A percentile compares a stretch with the other conserved stretches of the same genome.
These are phyloP conservation scores for Lactarius vividus DNA, from an alignment of 768 basidiomycete species.

Conservation along the genomic window DNA sequence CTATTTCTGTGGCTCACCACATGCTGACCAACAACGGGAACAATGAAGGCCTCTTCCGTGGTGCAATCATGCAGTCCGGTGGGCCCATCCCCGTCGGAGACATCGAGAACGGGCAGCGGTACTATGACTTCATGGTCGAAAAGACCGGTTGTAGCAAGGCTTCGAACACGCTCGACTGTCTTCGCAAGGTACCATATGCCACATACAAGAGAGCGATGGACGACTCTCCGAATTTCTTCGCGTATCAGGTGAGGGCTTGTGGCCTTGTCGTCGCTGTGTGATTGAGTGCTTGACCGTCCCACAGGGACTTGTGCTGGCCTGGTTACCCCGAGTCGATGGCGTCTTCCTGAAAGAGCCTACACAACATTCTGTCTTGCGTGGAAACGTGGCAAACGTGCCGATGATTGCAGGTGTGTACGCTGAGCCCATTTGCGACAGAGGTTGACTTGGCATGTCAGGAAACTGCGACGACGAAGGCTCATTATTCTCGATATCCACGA, in stretches of 20 bases:
- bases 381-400: constrained; percentile 28
- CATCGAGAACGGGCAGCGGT: constrained; percentile 33
- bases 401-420: constrained; percentile 27
- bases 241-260: constrained; percentile 33
- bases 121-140: constrained; percentile 44
- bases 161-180: constrained; percentile 42
- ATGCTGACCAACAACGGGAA: constrained; percentile 43
- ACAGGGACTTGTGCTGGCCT: constrained; percentile 31
- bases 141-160: constrained; percentile 37
- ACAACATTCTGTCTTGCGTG: constrained; percentile 26
- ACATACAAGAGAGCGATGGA: constrained; percentile 37
- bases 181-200: constrained; percentile 39
- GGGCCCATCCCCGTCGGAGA: constrained; percentile 36
- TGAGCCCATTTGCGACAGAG: not conserved
- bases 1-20: constrained; percentile 45
- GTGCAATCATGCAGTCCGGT: constrained; percentile 46
- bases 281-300: not conserved
- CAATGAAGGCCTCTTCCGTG: constrained; percentile 41
- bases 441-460: constrained; percentile 33
- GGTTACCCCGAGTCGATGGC: constrained; percentile 32
- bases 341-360: constrained; percentile 30
- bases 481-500: constrained; percentile 32
- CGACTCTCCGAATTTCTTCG: constrained; percentile 34
- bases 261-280: not conserved
- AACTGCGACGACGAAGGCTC: constrained; percentile 63